Percentiles rank a stretch among this genome's conserved stretches.
These are phyloP conservation scores for Coemansia sp. DNA, from an alignment of 192 early-diverging fungal genomes.

Conservation along the genomic window DNA sequence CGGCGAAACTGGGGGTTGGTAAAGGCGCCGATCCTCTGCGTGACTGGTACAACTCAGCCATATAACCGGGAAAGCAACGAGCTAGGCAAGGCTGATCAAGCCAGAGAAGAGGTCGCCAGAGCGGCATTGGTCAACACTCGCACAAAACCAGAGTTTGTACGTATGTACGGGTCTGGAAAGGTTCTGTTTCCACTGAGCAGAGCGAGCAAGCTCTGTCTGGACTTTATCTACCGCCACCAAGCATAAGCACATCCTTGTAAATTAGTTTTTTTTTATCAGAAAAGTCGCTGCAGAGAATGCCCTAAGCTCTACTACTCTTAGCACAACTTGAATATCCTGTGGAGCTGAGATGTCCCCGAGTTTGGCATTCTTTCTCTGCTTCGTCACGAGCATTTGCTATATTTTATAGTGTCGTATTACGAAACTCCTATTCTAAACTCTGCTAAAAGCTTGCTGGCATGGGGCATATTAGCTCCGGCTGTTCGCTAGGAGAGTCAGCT, in stretches of 20 bases:
- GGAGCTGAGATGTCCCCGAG: not conserved
- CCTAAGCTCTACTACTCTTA: not conserved
- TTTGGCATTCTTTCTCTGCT: not conserved
- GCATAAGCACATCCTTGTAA: not conserved
- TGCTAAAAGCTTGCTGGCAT: not conserved
- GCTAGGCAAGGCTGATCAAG: slow-evolving; percentile 11
- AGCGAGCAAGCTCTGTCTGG: slow-evolving; percentile 40
- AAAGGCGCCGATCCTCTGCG: slow-evolving; percentile 37
- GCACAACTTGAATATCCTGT: not conserved
- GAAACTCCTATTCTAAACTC: not conserved
- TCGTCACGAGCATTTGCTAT: not conserved
- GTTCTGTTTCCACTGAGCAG: slow-evolving; percentile 43
- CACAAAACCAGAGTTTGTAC: slow-evolving; percentile 37
- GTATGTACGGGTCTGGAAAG: slow-evolving; percentile 39
- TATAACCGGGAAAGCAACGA: not conserved
- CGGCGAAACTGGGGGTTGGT: slow-evolving; percentile 40
- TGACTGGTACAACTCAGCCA: slow-evolving; percentile 21
- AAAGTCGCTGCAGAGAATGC: not conserved
- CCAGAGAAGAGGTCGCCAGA: slow-evolving; percentile 30
- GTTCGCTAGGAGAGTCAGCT: not conserved
- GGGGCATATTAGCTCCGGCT: not conserved
- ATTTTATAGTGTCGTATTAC: not conserved
- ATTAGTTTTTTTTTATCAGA: not conserved
- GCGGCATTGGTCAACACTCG: slow-evolving; percentile 39
- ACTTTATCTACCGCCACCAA: slow-evolving; percentile 35